phyloP scores from a whole-genome alignment of 768 basidiomycete species.

The Kwoniella shandongensis region DNA sequence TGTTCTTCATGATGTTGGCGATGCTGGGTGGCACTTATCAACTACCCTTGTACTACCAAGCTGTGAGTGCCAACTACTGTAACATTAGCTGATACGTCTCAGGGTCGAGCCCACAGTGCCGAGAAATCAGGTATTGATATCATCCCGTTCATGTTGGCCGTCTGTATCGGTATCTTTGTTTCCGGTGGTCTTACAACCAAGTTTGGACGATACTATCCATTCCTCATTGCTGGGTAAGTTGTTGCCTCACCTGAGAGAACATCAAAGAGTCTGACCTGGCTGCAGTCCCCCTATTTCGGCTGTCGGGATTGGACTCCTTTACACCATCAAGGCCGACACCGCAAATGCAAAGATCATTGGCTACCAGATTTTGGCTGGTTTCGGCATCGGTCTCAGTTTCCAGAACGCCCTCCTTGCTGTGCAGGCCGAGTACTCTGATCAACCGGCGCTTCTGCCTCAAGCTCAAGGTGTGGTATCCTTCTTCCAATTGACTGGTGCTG shows the following conservation, averaged over 20 bases:
- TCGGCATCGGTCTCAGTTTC: conserved; percentile 53
- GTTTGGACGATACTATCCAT: conserved; percentile 53
- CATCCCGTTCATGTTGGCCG: conserved; percentile 54
- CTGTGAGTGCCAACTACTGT: conserved; percentile 12
- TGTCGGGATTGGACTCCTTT: conserved; percentile 55
- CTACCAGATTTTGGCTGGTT: conserved; percentile 55
- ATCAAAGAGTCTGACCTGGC: background rate
- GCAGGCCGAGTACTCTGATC: conserved; percentile 39
- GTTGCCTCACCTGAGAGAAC: background rate
- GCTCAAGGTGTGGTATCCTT: conserved; percentile 48
- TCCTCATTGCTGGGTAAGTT: conserved; percentile 41
- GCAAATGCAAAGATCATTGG: conserved; percentile 51
- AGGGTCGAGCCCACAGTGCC: conserved; percentile 53
- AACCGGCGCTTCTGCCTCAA: conserved; percentile 36
- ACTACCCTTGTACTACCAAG: conserved; percentile 48
- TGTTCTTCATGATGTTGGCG: conserved; percentile 36
- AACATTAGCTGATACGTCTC: conserved; percentile 5
- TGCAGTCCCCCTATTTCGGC: conserved; percentile 47
- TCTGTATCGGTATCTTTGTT: conserved; percentile 49
- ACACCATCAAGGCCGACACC: conserved; percentile 50
- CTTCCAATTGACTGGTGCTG: conserved; percentile 45
- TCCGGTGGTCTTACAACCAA: conserved; percentile 47
- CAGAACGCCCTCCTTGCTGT: conserved; percentile 47
- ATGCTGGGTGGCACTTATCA: conserved; percentile 51
- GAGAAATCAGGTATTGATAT: conserved; percentile 56